A percentile compares a stretch with the other conserved stretches of the same genome.
Conservation (phyloP, 108 stramenopile genomes). For the Pseudonitzschia pungens region DNA sequence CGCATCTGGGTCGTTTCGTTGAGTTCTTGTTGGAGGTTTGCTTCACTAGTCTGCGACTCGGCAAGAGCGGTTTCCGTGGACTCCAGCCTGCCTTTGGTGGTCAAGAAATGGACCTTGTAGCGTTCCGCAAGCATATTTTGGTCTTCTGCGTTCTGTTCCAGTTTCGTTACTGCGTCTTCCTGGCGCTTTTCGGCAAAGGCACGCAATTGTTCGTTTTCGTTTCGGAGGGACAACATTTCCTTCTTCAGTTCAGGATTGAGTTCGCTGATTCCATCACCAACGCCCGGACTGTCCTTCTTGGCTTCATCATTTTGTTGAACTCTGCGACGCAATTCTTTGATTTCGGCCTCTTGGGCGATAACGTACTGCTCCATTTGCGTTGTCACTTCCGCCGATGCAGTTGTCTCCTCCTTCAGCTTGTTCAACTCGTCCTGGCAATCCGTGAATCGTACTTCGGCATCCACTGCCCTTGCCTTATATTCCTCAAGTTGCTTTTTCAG, state of each 20-base stretch:
- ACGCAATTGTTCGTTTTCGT: conserved; percentile 68
- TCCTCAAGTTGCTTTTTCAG: conserved; percentile 77
- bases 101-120: conserved; percentile 68
- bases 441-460: conserved; percentile 70
- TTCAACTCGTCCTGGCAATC: conserved; percentile 55
- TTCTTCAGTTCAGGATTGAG: conserved; percentile 76
- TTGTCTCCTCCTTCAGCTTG: conserved; percentile 45
- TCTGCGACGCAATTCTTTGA: conserved; percentile 49
- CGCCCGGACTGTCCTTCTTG: conserved; percentile 26
- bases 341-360: conserved; percentile 56
- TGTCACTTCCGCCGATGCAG: conserved; percentile 26
- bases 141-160: conserved; percentile 72
- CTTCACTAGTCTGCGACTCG: conserved; percentile 21
- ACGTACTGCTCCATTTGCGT: conserved; percentile 9
- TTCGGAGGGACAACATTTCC: conserved; percentile 69
- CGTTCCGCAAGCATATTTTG: conserved; percentile 53
- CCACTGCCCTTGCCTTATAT: conserved; percentile 66
- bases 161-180: conserved; percentile 64
- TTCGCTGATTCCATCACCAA: conserved; percentile 84
- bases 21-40: conserved; percentile 27
- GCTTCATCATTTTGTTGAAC: conserved; percentile 46
- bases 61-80: conserved; percentile 28
- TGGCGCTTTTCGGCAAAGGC: conserved; percentile 78
- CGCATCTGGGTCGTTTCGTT: conserved; percentile 61
- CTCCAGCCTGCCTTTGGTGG: conserved; percentile 67